Percentiles rank a stretch among this genome's conserved stretches.
These are phyloP conservation scores for Aspergillus ibericus DNA, from an alignment of 2,329 filamentous ascomycete genomes.

Conservation along the genomic window DNA sequence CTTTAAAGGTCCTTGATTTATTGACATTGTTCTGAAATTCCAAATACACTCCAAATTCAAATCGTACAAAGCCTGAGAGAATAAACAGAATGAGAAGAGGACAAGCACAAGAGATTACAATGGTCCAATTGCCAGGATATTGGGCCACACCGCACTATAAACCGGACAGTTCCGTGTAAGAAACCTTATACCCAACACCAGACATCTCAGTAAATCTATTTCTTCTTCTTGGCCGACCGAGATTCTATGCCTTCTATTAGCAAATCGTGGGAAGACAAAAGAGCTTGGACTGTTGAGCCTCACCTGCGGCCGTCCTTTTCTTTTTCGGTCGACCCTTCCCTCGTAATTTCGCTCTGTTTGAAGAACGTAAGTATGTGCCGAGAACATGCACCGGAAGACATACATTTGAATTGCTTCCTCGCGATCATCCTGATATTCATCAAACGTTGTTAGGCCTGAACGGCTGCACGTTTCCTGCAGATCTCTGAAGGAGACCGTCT, in stretches of 20 bases:
- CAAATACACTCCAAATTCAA: neutral
- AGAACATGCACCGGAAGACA: slow-evolving; percentile 30
- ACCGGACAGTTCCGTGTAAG: neutral
- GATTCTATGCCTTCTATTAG: slow-evolving; percentile 22
- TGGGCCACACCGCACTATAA: neutral
- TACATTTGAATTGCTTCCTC: slow-evolving; percentile 62
- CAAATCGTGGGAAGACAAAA: neutral
- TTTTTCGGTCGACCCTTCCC: slow-evolving; percentile 90
- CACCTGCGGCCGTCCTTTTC: slow-evolving; percentile 63
- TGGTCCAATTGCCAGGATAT: neutral
- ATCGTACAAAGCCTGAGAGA: neutral
- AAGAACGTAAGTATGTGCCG: neutral
- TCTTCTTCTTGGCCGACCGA: slow-evolving; percentile 30
- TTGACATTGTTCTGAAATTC: too few relatives aligned
- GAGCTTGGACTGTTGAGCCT: slow-evolving; percentile 1
- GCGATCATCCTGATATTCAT: slow-evolving; percentile 80
- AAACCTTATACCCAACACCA: neutral
- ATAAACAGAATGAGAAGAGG: neutral
- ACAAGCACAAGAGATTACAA: neutral
- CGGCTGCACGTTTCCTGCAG: slow-evolving; percentile 67
- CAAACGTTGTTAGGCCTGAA: slow-evolving; percentile 65
- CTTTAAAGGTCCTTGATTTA: too few relatives aligned
- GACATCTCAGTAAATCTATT: slow-evolving; percentile 10
- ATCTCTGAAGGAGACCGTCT: slow-evolving; percentile 69
- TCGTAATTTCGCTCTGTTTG: slow-evolving; percentile 66